Evolutionary conservation across 768 basidiomycete species (phyloP).

Genomic region (Gymnopilus dilepis): DNA sequence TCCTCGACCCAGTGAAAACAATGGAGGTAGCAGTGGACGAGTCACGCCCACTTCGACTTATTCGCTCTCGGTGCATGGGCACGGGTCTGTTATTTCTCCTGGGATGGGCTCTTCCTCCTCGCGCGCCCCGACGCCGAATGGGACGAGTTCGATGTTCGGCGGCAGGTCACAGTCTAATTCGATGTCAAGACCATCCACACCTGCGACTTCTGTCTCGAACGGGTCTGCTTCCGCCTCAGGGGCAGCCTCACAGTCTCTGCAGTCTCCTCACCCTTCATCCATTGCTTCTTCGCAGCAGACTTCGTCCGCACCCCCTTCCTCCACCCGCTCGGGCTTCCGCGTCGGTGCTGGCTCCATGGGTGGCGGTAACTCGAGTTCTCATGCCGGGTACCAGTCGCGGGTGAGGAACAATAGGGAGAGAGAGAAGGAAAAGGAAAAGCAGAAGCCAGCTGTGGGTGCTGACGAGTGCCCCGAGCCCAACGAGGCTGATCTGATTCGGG

Average conservation of each 20-base stretch:
- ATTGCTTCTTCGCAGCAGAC: neutral
- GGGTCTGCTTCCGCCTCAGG: neutral
- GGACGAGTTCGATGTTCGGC: conserved; percentile 16
- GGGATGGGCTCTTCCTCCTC: neutral
- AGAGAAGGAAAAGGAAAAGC: conserved; percentile 24
- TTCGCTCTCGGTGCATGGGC: conserved; percentile 9
- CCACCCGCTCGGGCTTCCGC: conserved; percentile 17
- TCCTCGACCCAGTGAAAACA: conserved; percentile 22
- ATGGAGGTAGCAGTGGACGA: conserved; percentile 23
- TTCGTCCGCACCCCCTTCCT: conserved; percentile 4
- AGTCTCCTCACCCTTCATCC: conserved; percentile 3
- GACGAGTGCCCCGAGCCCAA: conserved; percentile 46
- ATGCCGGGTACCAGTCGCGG: conserved; percentile 1
- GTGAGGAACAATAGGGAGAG: conserved; percentile 14
- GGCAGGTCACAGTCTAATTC: conserved; percentile 13
- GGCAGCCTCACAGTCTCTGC: conserved; percentile 1
- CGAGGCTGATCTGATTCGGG: conserved; percentile 58
- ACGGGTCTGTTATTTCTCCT: neutral
- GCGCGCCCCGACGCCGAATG: conserved; percentile 5
- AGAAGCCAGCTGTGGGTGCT: conserved; percentile 14
- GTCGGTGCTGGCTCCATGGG: conserved; percentile 19
- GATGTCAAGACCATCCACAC: conserved; percentile 14
- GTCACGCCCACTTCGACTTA: conserved; percentile 25
- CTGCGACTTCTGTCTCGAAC: conserved; percentile 6
- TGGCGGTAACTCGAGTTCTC: neutral